Evolutionary conservation across 495 filamentous ascomycete genomes (phyloP).

Genomic region (Penicillium waksmanii): DNA sequence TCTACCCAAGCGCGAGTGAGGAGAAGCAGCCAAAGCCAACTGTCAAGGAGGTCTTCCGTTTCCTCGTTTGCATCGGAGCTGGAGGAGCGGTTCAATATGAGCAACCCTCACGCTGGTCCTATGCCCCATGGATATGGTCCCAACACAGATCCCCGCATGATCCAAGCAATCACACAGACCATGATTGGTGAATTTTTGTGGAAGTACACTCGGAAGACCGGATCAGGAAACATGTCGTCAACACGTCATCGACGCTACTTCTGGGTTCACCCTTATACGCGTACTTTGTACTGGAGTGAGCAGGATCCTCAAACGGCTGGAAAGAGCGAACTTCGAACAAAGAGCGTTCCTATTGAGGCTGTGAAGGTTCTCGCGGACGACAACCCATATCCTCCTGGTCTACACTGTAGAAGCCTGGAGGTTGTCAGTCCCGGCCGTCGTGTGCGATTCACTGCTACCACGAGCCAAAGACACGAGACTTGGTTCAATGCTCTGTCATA

Average conservation of each 20-base stretch:
- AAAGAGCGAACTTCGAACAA: conserved; percentile 78
- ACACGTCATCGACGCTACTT: conserved; percentile 94
- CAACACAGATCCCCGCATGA: conserved; percentile 93
- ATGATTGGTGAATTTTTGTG: conserved; percentile 99
- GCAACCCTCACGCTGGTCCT: conserved; percentile 53
- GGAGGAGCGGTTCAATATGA: conserved; percentile 84
- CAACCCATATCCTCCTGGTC: conserved; percentile 91
- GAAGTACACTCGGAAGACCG: conserved; percentile 96
- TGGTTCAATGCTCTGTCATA: conserved; percentile 99
- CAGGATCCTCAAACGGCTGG: conserved; percentile 80
- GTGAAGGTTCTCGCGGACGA: conserved; percentile 94
- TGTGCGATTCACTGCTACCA: conserved; percentile 91
- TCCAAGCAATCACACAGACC: conserved; percentile 98
- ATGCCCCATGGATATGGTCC: conserved; percentile 58
- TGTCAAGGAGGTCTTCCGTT: conserved; percentile 78
- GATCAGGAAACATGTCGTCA: conserved; percentile 80
- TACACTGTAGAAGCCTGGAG: conserved; percentile 90
- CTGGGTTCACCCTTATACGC: conserved; percentile 98
- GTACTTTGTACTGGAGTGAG: conserved; percentile 96
- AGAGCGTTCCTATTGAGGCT: conserved; percentile 92
- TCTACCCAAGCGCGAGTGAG: conserved; percentile 45
- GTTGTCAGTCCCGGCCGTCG: conserved; percentile 86
- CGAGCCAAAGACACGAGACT: conserved; percentile 91
- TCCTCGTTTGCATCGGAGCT: conserved; percentile 95
- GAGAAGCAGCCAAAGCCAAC: conserved; percentile 54